Evolutionary conservation across 345 rosid species (phyloP), one percentile per base, ranked within the genome.

Genomic region (Schrenkiella parvula): DNA sequence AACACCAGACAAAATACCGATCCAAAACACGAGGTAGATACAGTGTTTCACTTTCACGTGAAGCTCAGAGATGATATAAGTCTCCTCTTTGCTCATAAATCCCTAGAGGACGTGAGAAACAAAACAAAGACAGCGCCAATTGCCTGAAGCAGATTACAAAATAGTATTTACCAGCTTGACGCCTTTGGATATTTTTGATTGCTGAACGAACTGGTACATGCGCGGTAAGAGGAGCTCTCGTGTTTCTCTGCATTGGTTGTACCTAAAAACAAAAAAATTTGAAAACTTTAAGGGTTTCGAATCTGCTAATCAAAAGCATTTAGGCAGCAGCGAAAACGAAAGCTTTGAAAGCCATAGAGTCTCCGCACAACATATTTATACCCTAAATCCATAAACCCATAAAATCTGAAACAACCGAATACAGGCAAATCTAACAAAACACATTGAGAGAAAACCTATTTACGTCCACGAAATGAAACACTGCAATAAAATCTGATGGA

Each of bases 161-260:
- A 8, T 28, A 5, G 19, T 32, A 60, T 42, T 68, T 79, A 86
- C 91, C 89, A 25, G 81, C 42, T 75, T 68, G 84, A 83, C 70
- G 73, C 54, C 70, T 66, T 72, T 73, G 79, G 23, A 77, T 17
- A 41, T 50, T 34, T 70, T 64, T 83, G 73, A 58, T 72, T 4
- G 75, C 58, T 3, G 69, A 31, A 77, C 80, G 61, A 44, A 48
- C 51, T 17, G 64, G 57, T 56, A 28, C 21, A 6, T 78, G 34
- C 13, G 55, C 77, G 0, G 68, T 42, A 57, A 76, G 46, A 17
- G 80, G 75, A 54, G 75, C 68, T 70, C 68, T 66, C 57, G 81
- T 70, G 54, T 68, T 83, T 31, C 78, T 63, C 28, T 80, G 68
- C 56, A 41, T 73, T 5, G 51, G 72, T 46, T 70, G 73, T 75